These are phyloP conservation scores for Helotiales sp. DNA, from an alignment of 2,329 filamentous ascomycete species.

Conservation along the genomic window DNA sequence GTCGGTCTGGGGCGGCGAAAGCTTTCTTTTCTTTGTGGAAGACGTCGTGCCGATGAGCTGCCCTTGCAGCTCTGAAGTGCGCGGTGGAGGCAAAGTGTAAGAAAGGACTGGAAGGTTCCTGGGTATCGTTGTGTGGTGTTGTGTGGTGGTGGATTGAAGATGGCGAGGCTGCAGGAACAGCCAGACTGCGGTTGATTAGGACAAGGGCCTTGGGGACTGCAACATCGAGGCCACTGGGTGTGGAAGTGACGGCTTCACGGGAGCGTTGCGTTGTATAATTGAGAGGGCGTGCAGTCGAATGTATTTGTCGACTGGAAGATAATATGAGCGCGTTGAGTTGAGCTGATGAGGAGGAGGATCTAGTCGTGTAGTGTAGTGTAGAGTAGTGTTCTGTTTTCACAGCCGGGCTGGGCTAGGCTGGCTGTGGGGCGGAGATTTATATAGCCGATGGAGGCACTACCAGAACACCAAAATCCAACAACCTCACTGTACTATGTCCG, in stretches of 20 bases:
- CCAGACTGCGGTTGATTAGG: conserved; percentile 24
- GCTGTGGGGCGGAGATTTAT: too few relatives aligned
- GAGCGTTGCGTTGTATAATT: not conserved
- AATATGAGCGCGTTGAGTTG: not conserved
- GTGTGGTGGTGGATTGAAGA: not conserved
- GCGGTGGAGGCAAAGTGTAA: conserved; percentile 21
- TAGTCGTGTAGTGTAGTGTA: too few relatives aligned
- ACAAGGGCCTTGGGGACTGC: conserved; percentile 12
- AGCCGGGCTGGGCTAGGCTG: too few relatives aligned
- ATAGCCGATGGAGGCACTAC: too few relatives aligned
- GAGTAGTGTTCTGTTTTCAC: not conserved
- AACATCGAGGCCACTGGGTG: conserved; percentile 21
- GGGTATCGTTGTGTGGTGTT: not conserved
- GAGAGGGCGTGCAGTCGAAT: not conserved
- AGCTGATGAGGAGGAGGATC: not conserved
- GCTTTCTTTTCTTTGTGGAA: conserved; percentile 76
- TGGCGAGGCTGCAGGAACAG: conserved; percentile 20
- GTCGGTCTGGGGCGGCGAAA: conserved; percentile 51
- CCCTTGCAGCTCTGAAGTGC: conserved; percentile 46
- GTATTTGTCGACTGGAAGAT: not conserved
- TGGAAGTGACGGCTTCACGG: not conserved
- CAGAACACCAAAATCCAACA: too few relatives aligned
- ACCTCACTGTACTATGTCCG: too few relatives aligned
- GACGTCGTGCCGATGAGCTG: conserved; percentile 75
- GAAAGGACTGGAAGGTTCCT: conserved; percentile 31